Conservation (phyloP, 2,329 filamentous ascomycete genomes). For the Aureobasidium sp. region DNA sequence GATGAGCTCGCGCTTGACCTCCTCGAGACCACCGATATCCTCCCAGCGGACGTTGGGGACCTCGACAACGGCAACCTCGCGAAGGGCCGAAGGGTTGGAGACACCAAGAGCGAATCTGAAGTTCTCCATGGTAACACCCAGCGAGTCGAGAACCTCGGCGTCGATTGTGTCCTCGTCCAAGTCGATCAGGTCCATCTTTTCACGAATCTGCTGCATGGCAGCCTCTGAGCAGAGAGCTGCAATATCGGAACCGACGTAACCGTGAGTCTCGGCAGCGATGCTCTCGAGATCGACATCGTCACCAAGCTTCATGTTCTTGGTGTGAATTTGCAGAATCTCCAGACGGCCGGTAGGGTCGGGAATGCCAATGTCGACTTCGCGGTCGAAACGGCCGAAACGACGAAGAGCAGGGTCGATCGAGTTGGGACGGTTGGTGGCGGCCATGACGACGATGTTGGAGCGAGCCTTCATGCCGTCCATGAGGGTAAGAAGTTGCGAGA, state of each 20-base stretch:
- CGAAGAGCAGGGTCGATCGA: conserved; percentile 96
- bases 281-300: conserved; percentile 96
- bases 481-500: conserved; percentile 90
- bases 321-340: conserved; percentile 98
- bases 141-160: conserved; percentile 93
- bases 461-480: conserved; percentile 99
- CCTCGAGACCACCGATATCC: conserved; percentile 96
- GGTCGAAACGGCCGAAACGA: conserved; percentile 97
- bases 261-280: conserved; percentile 95
- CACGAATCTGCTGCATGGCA: conserved; percentile 99
- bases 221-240: conserved; percentile 97
- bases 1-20: conserved; percentile 98
- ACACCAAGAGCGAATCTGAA: conserved; percentile 98
- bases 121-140: conserved; percentile 99
- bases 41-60: conserved; percentile 99
- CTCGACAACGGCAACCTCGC: conserved; percentile 97
- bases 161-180: conserved; percentile 98
- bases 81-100: conserved; percentile 96
- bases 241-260: conserved; percentile 97
- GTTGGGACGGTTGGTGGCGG: conserved; percentile 96
- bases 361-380: conserved; percentile 96
- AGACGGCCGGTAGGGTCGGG: conserved; percentile 96
- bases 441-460: conserved; percentile 98
- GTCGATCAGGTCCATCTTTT: conserved; percentile 99
- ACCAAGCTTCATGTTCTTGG: conserved; percentile 99